Evolutionary conservation across 345 rosid species (phyloP), one percentile per base, ranked within the genome.

Genomic region (Salix koriyanagi): DNA sequence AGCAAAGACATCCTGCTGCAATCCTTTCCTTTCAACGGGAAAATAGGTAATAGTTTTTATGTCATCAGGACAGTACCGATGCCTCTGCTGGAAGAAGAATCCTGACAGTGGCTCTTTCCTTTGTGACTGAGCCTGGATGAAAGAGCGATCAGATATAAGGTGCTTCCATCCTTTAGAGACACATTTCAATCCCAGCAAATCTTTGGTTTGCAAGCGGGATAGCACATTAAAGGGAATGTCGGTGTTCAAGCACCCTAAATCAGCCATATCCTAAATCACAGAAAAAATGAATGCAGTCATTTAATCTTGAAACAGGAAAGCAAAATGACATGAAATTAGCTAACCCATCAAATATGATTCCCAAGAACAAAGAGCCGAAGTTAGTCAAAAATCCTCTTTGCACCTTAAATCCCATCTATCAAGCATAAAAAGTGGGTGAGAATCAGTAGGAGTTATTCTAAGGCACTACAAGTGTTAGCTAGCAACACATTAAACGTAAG

Each of bases 31-130:
- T 74, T 72, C 77, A 11, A 70, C 77, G 66, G 86, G 80, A 71
- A 87, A 74, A 81, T 83, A 82, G 79, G 25, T 75, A n/a, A 79
- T 72, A 32, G 79, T 82, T 36, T 48, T 50, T 15, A 81, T 73
- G 79, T 83, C 88, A 42, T 78, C 75, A 5, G 13, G 1, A 46
- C 78, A 62, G 77, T 62, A 75, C 19, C 46, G 32, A 69, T 18
- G 81, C 73, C 75, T 80, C 42, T 79, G 80, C 62, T 79, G 88
- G 73, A 81, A 74, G 64, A 85, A 72, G 84, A 87, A 87, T 70
- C 87, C 87, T 14, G 84, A 76, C 26, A 82, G 9, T 1, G 78
- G 76, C 67, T 83, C 84, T 72, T 9, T 69, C 70, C 50, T 81
- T 50, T 37, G 74, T 4, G 85, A 82, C 36, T 83, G 84, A 69